Conservation (phyloP, 768 basidiomycete species). For the Podaxis pistillaris region DNA sequence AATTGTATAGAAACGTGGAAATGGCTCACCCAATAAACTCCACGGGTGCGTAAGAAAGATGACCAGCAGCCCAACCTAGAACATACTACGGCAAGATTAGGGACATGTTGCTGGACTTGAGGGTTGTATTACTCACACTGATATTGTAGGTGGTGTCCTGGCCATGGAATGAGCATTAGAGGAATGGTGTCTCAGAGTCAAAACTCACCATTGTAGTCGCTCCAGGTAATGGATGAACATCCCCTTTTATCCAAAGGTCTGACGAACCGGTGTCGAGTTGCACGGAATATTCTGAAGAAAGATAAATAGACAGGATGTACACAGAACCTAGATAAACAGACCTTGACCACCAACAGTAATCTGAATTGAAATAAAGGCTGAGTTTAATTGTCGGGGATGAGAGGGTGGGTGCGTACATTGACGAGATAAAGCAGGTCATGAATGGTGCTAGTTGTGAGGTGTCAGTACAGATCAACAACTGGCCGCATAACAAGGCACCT, state of each 20-base stretch:
- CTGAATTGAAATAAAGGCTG: conserved; percentile 33
- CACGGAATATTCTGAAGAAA: conserved; percentile 56
- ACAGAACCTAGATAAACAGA: conserved; percentile 30
- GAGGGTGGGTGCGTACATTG: conserved; percentile 49
- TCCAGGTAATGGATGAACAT: conserved; percentile 46
- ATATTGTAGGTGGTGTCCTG: conserved; percentile 56
- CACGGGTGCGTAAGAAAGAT: conserved; percentile 58
- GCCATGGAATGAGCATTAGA: conserved; percentile 13
- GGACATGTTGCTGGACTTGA: conserved; percentile 1
- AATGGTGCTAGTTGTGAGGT: conserved; percentile 49
- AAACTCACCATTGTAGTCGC: conserved; percentile 46
- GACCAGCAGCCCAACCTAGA: conserved; percentile 74
- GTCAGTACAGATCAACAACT: conserved; percentile 11
- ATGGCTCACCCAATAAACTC: conserved; percentile 66
- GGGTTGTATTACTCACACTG: conserved; percentile 43
- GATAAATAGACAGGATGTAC: background rate
- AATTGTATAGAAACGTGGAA: background rate
- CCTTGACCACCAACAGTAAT: conserved; percentile 63
- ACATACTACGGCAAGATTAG: conserved; percentile 55
- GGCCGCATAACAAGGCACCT: conserved; percentile 32
- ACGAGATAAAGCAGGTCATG: conserved; percentile 79
- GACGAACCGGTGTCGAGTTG: conserved; percentile 87
- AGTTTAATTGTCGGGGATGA: conserved; percentile 8
- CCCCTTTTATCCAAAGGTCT: conserved; percentile 71
- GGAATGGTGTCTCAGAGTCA: background rate